Base-by-base conservation (phyloP, 352 stramenopile genomes). In the Blastocystis sp. region DNA sequence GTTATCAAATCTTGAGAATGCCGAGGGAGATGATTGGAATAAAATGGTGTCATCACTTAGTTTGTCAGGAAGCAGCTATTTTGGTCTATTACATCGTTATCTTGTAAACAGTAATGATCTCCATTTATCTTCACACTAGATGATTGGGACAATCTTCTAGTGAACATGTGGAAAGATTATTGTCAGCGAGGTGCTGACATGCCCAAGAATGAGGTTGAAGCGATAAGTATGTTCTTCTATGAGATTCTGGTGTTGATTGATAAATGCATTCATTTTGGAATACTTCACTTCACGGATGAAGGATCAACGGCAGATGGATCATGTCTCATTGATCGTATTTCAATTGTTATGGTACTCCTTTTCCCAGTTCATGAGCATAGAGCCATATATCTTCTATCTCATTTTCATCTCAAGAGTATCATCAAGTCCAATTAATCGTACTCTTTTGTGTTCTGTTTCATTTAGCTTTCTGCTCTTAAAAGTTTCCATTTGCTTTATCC, bases 71-170 rank as follows among this genome's bases (percentile, higher is more conserved):
- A 24, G n/a, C 37, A 39, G 46, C 14, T 74, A 39, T 43, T 46
- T 65, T n/a, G 16, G 9, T 7, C 14, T 80, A 16, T 39, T 80
- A 2, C 37, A 63, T n/a, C 43, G 42, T 27, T 80, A 80, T 61
- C 39, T 80, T 21, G 14, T 35, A 19, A 52, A 80, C 9, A 46
- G 69, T 80, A 19, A 1, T 46, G 0, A 24, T 61, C 12, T 4
- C 0, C 29, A 6, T n/a, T n/a, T 3, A n/a, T 4, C 19, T 29
- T 80, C 21, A 21, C 24, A 9, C 11, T 35, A 80, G 69, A 56
- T 46, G 27, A 80, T 7, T 80, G 69, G 69, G 49, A n/a, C 27
- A 5, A 59, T n/a, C 69, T 80, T 19, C 42, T 80, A 19, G 24
- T 61, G 14, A 51, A 42, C 63, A 74, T 74, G 63, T 63, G 43